These are phyloP conservation scores for Ilex paraguariensis DNA, from an alignment of 305 asterid genomes.

Conservation along the genomic window DNA sequence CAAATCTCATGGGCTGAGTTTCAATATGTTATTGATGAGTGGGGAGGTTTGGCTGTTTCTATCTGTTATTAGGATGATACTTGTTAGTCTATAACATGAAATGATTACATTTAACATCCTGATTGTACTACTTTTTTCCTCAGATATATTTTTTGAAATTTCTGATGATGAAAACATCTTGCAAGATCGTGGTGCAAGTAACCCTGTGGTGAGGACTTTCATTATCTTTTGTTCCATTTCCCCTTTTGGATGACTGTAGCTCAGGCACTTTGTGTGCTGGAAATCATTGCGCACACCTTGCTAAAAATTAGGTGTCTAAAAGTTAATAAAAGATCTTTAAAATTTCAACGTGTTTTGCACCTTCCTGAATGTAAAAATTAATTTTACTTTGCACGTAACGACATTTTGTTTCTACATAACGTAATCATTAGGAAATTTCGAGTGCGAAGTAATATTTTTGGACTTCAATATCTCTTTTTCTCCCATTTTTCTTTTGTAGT, in stretches of 20 bases:
- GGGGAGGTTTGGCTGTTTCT: constrained; percentile 53
- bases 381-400: too few relatives aligned
- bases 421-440: too few relatives aligned
- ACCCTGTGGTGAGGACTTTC: constrained; percentile 66
- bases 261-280: too few relatives aligned
- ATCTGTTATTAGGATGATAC: constrained; percentile 2
- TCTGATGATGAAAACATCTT: constrained; percentile 56
- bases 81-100: constrained; percentile 4
- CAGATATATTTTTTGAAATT: constrained; percentile 75
- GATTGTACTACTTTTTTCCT: constrained; percentile 7
- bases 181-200: constrained; percentile 63
- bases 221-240: not conserved
- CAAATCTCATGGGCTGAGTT: constrained; percentile 72
- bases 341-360: too few relatives aligned
- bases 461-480: too few relatives aligned
- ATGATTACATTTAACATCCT: constrained; percentile 4
- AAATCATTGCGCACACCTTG: too few relatives aligned
- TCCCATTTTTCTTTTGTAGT: too few relatives aligned
- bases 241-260: not conserved
- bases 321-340: too few relatives aligned
- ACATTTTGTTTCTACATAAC: too few relatives aligned
- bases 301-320: too few relatives aligned
- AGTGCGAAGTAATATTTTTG: too few relatives aligned
- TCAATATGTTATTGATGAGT: constrained; percentile 60
- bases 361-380: too few relatives aligned